These are phyloP conservation scores for Rhizophagus sp. DNA, from an alignment of 192 early-diverging fungal species.

Conservation along the genomic window DNA sequence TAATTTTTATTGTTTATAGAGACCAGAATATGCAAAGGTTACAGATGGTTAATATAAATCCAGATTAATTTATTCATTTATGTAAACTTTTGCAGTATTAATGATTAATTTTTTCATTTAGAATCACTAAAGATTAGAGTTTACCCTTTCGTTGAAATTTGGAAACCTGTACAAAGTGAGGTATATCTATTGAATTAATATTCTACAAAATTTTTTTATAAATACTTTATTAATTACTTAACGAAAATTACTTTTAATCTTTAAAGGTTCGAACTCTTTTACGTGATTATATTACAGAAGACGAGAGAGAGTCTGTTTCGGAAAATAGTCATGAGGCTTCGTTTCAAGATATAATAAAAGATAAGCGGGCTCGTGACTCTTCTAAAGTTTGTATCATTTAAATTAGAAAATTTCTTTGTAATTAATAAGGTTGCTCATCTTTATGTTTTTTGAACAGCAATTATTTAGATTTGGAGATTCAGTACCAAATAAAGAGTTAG, in stretches of 20 bases:
- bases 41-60: not conserved
- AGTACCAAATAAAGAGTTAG: constrained; percentile 24
- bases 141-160: constrained; percentile 47
- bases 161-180: constrained; percentile 43
- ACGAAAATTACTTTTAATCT: not conserved
- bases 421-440: not conserved
- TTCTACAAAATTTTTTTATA: not conserved
- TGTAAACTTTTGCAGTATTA: not conserved
- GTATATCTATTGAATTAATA: constrained; percentile 14
- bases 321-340: constrained; percentile 32
- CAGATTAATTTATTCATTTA: not conserved
- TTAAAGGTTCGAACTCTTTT: constrained; percentile 42
- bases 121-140: constrained; percentile 29
- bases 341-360: constrained; percentile 33
- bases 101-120: not conserved
- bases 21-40: constrained; percentile 3
- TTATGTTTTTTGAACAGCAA: constrained; percentile 29
- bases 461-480: constrained; percentile 40
- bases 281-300: constrained; percentile 48
- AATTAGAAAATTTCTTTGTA: constrained; percentile 4
- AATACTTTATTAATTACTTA: too few species aligned
- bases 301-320: constrained; percentile 32
- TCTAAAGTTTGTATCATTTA: constrained; percentile 4
- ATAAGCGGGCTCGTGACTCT: constrained; percentile 9
- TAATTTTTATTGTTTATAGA: constrained; percentile 7